phyloP scores from a whole-genome alignment of 208 protist species.

The Leishmania mexicana region DNA sequence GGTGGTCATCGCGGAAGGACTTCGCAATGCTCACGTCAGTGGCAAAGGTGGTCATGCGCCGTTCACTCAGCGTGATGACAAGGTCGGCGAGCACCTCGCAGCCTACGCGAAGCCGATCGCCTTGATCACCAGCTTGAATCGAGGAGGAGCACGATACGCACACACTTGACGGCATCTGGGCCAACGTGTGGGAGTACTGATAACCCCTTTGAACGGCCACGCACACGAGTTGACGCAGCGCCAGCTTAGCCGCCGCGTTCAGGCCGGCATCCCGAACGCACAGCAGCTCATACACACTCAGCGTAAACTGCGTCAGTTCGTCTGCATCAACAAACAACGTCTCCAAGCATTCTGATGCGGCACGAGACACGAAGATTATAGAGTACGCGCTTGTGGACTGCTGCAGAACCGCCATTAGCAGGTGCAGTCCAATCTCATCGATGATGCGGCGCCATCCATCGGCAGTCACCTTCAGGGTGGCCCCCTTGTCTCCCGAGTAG shows the following conservation, averaged over 20 bases:
- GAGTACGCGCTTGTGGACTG: constrained; percentile 44
- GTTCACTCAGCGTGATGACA: constrained; percentile 30
- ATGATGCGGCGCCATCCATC: constrained; percentile 32
- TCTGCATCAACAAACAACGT: constrained; percentile 27
- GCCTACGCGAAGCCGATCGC: constrained; percentile 25
- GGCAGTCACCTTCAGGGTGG: constrained; percentile 31
- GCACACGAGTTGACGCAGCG: constrained; percentile 31
- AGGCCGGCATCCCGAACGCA: constrained; percentile 18
- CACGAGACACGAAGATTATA: constrained; percentile 63
- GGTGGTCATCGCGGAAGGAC: constrained; percentile 51
- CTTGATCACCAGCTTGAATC: constrained; percentile 3
- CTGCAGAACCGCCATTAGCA: constrained; percentile 33
- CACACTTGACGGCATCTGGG: constrained; percentile 32
- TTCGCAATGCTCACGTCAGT: constrained; percentile 35
- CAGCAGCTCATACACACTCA: constrained; percentile 26
- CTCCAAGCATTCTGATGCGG: constrained; percentile 43
- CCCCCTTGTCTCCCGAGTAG: constrained; percentile 44
- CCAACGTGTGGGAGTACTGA: constrained; percentile 19
- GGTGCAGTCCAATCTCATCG: constrained; percentile 26
- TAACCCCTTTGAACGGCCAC: constrained; percentile 33
- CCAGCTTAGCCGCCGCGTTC: constrained; percentile 27
- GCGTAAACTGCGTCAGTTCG: constrained; percentile 33
- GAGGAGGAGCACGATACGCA: constrained; percentile 22
- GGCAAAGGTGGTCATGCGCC: constrained; percentile 27
- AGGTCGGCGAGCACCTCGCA: constrained; percentile 34